These are phyloP conservation scores for Cadophora malorum DNA, from an alignment of 2,329 filamentous ascomycete genomes.

Conservation along the genomic window DNA sequence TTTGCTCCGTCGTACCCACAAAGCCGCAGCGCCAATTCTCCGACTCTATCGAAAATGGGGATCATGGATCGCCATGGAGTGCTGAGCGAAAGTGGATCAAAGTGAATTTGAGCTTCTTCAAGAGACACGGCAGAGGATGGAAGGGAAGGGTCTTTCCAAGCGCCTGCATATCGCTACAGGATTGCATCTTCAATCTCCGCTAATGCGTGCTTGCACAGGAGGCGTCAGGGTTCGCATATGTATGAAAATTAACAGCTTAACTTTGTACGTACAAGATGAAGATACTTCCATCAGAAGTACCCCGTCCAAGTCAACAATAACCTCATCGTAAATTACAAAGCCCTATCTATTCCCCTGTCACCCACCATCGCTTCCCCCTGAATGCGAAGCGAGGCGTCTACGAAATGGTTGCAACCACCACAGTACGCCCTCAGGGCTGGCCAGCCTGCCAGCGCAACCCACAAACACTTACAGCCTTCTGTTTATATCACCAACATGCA, in stretches of 20 bases:
- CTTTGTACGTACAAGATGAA: neutral
- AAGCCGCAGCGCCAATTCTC: constrained; percentile 1
- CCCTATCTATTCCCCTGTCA: constrained; percentile 6
- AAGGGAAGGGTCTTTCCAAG: neutral
- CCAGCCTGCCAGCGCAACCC: neutral
- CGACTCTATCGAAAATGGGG: constrained; percentile 9
- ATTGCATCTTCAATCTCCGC: constrained; percentile 10
- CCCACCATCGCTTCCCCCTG: constrained; percentile 7
- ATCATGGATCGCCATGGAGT: neutral
- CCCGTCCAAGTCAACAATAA: neutral
- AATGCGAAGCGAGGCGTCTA: constrained; percentile 6
- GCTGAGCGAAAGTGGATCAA: neutral
- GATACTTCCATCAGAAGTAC: constrained; percentile 11
- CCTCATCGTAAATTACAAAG: neutral
- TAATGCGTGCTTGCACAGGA: constrained; percentile 12
- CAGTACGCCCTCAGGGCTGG: neutral
- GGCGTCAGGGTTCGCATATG: constrained; percentile 11
- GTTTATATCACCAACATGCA: constrained; percentile 9
- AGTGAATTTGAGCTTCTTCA: neutral
- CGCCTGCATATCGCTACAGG: constrained; percentile 1
- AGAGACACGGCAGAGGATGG: neutral
- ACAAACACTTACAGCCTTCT: constrained; percentile 1
- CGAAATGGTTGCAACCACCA: constrained; percentile 12
- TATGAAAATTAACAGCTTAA: neutral
- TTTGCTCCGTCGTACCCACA: neutral